Evolutionary conservation across 2,329 filamentous ascomycete genomes (phyloP).

Genomic region (Alternaria gaisen): DNA sequence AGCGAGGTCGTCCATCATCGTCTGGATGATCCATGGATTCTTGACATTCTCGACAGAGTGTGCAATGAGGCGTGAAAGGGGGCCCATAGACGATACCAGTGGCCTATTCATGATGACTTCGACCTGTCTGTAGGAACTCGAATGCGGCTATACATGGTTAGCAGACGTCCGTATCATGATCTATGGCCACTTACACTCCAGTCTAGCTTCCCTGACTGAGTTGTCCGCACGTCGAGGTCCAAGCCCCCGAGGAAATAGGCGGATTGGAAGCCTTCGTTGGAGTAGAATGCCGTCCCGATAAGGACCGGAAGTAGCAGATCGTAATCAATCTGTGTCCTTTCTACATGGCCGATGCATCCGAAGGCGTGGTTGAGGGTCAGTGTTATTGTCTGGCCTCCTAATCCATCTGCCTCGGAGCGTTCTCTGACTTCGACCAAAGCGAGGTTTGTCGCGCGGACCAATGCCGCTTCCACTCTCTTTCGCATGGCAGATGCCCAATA

Average conservation of each 20-base stretch:
- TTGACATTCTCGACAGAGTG: slow-evolving; percentile 69
- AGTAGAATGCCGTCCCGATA: slow-evolving; percentile 72
- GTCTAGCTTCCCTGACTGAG: slow-evolving; percentile 61
- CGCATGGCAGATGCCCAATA: slow-evolving; percentile 70
- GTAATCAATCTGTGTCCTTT: slow-evolving; percentile 69
- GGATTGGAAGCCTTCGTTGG: slow-evolving; percentile 75
- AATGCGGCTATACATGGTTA: slow-evolving; percentile 51
- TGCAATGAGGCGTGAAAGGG: slow-evolving; percentile 70
- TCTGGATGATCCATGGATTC: slow-evolving; percentile 59
- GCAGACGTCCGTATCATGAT: background rate
- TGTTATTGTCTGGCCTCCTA: slow-evolving; percentile 62
- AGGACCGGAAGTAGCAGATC: slow-evolving; percentile 74
- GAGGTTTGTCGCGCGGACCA: slow-evolving; percentile 80
- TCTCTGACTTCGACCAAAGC: slow-evolving; percentile 68
- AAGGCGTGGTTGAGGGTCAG: slow-evolving; percentile 82
- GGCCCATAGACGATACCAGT: slow-evolving; percentile 72
- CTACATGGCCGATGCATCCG: slow-evolving; percentile 70
- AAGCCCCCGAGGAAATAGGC: slow-evolving; percentile 78
- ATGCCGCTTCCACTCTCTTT: slow-evolving; percentile 73
- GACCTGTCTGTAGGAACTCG: slow-evolving; percentile 68
- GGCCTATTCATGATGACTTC: slow-evolving; percentile 68
- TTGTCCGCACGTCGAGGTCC: slow-evolving; percentile 70
- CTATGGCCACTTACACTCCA: slow-evolving; percentile 62
- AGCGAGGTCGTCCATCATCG: slow-evolving; percentile 70
- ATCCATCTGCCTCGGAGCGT: slow-evolving; percentile 60